Conservation (phyloP, 1,284 basidiomycete genomes). For the Trichosporon sp. region DNA sequence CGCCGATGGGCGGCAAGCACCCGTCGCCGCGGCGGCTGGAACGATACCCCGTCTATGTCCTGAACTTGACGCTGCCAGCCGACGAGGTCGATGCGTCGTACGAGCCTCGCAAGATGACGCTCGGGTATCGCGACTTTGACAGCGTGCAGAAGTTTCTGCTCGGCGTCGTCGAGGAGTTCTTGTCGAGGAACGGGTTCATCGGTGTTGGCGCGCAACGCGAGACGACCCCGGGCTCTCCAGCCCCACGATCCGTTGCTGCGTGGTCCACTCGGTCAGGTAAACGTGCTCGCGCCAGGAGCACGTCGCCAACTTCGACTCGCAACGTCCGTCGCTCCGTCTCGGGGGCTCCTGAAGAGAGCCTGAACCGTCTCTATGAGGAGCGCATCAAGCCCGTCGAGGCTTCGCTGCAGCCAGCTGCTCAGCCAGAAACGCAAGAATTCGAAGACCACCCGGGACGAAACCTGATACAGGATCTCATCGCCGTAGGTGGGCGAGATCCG, state of each 20-base stretch:
- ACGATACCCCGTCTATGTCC: conserved; percentile 75
- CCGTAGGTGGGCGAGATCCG: neutral
- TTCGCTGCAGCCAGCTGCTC: neutral
- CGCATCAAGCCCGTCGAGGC: conserved; percentile 10
- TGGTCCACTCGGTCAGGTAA: neutral
- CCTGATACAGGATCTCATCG: conserved; percentile 19
- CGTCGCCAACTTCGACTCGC: neutral
- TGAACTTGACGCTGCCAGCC: conserved; percentile 70
- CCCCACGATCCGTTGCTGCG: neutral
- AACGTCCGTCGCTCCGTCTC: neutral
- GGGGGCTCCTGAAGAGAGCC: neutral
- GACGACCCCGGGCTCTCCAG: neutral
- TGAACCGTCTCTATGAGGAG: conserved; percentile 5
- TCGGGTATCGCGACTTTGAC: conserved; percentile 67
- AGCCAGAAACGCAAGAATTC: neutral
- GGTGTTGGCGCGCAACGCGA: neutral
- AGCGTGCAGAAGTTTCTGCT: conserved; percentile 64
- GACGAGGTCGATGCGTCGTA: conserved; percentile 72
- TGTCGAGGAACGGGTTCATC: conserved; percentile 67
- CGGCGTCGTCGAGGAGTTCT: conserved; percentile 66
- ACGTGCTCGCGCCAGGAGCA: neutral
- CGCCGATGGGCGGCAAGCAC: conserved; percentile 49
- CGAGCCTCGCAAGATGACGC: conserved; percentile 70
- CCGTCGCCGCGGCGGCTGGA: conserved; percentile 72
- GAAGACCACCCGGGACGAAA: neutral